phyloP scores from a whole-genome alignment of 2,329 filamentous ascomycete species.

The Scleromitrula shiraiana region DNA sequence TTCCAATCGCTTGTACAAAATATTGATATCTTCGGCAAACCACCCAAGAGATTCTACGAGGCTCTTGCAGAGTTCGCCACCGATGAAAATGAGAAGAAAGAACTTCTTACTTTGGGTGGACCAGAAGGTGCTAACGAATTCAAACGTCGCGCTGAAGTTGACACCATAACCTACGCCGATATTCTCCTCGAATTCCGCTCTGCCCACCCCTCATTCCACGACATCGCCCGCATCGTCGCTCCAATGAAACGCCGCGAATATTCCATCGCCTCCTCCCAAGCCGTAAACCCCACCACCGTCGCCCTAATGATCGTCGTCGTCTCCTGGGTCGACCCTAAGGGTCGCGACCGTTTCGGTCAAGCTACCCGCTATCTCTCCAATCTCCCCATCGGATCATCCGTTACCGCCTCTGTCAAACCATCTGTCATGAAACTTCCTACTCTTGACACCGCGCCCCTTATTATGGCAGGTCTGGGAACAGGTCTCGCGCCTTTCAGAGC shows the following conservation, averaged over 20 bases:
- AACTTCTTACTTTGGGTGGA: conserved; percentile 67
- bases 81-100: conserved; percentile 74
- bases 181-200: conserved; percentile 84
- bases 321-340: conserved; percentile 83
- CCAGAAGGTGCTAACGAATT: conserved; percentile 80
- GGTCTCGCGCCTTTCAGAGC: conserved; percentile 98
- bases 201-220: conserved; percentile 79
- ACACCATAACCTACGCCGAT: conserved; percentile 86
- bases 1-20: conserved; percentile 90
- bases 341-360: conserved; percentile 85
- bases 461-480: conserved; percentile 98
- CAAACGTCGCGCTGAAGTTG: conserved; percentile 84
- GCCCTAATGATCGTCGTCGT: conserved; percentile 96
- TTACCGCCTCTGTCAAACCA: conserved; percentile 93
- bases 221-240: conserved; percentile 77
- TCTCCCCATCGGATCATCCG: conserved; percentile 64
- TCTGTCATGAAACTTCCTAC: conserved; percentile 98
- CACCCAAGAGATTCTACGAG: conserved; percentile 97
- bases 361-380: conserved; percentile 82
- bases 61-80: conserved; percentile 76
- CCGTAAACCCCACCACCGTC: conserved; percentile 83
- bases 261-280: conserved; percentile 96
- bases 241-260: conserved; percentile 97
- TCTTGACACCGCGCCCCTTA: conserved; percentile 81
- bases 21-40: conserved; percentile 92